These are phyloP conservation scores for Rhodotorula sp. DNA, from an alignment of 1,284 basidiomycete genomes.

Conservation along the genomic window DNA sequence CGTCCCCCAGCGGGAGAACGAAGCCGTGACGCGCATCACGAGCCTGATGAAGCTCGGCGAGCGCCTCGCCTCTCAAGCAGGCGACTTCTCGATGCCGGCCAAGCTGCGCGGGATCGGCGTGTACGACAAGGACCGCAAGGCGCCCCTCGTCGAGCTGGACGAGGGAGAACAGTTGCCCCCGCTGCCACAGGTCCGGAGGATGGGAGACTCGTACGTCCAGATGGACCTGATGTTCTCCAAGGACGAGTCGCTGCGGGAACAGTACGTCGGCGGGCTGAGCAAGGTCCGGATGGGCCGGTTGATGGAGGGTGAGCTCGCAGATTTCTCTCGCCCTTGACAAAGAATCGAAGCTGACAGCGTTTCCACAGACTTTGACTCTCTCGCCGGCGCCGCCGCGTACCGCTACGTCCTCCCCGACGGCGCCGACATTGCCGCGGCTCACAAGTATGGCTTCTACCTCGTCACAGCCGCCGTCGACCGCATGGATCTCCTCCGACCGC, in stretches of 20 bases:
- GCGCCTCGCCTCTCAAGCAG: not conserved
- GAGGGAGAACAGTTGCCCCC: slow-evolving; percentile 5
- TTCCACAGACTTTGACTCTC: slow-evolving; percentile 44
- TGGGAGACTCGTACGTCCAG: slow-evolving; percentile 46
- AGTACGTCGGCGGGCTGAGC: slow-evolving; percentile 48
- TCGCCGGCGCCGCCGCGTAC: slow-evolving; percentile 48
- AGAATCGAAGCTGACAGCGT: not conserved
- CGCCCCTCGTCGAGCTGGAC: not conserved
- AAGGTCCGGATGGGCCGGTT: slow-evolving; percentile 48
- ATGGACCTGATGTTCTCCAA: slow-evolving; percentile 47
- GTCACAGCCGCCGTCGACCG: slow-evolving; percentile 51
- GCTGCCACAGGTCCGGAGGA: slow-evolving; percentile 12
- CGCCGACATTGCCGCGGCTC: slow-evolving; percentile 37
- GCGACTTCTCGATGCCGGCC: not conserved
- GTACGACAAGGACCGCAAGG: not conserved
- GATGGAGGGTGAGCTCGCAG: slow-evolving; percentile 44
- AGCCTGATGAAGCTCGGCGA: slow-evolving; percentile 6
- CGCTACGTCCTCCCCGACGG: slow-evolving; percentile 48
- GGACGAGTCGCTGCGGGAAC: slow-evolving; percentile 45
- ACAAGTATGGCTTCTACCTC: slow-evolving; percentile 46
- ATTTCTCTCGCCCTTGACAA: no score
- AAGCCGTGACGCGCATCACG: slow-evolving; percentile 4
- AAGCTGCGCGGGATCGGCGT: slow-evolving; percentile 1
- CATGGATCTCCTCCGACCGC: slow-evolving; percentile 41
- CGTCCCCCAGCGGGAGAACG: slow-evolving; percentile 1